These are phyloP conservation scores for Lithohypha guttulata DNA, from an alignment of 2,329 filamentous ascomycete species.

Conservation along the genomic window DNA sequence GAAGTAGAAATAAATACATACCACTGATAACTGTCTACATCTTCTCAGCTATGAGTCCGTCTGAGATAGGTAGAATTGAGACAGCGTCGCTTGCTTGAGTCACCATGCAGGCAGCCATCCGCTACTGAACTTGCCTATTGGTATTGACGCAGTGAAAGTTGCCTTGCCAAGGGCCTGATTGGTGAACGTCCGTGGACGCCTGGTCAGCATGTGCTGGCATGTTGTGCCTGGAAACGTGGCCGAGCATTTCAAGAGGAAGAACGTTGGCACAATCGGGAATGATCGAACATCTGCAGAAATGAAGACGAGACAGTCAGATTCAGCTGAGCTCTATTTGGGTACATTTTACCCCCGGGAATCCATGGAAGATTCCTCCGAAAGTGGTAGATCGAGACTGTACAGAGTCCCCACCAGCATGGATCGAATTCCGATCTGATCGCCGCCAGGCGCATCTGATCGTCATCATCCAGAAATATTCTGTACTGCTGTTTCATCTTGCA, in stretches of 20 bases:
- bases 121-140: neutral
- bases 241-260: neutral
- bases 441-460: conserved; percentile 1
- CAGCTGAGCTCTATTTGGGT: neutral
- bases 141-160: neutral
- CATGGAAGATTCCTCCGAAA: neutral
- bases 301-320: neutral
- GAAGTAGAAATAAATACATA: too few relatives aligned
- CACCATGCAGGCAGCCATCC: conserved; percentile 4
- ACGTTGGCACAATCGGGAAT: neutral
- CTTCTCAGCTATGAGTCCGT: too few relatives aligned
- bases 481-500: neutral
- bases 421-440: neutral
- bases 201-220: too few relatives aligned
- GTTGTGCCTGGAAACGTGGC: neutral
- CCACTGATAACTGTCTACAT: too few relatives aligned
- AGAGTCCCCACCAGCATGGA: neutral
- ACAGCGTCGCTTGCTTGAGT: conserved; percentile 5
- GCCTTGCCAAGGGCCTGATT: conserved; percentile 1
- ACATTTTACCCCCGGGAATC: neutral
- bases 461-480: conserved; percentile 1
- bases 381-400: neutral
- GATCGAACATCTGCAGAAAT: neutral
- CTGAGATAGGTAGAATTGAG: neutral
- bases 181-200: neutral